These are phyloP conservation scores for Fusarium sp. DNA, from an alignment of 2,329 filamentous ascomycete genomes.

Conservation along the genomic window DNA sequence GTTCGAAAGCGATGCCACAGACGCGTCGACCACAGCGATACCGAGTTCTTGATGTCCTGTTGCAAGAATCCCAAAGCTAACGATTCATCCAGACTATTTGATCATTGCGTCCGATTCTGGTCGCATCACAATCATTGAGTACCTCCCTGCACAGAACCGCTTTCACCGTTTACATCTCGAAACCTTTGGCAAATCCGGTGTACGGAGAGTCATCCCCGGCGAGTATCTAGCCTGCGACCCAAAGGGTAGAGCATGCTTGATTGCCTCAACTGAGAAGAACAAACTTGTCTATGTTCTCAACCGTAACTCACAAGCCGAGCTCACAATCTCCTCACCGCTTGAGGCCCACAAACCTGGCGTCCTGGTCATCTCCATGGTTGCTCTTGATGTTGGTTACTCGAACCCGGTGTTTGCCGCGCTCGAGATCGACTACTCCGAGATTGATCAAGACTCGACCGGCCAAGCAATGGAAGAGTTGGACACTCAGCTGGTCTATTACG, in stretches of 20 bases:
- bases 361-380: slow-evolving; percentile 86
- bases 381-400: slow-evolving; percentile 94
- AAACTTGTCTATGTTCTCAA: slow-evolving; percentile 99
- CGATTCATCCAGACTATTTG: slow-evolving; percentile 78
- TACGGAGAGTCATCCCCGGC: slow-evolving; percentile 91
- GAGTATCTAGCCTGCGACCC: slow-evolving; percentile 97
- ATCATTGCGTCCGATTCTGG: slow-evolving; percentile 96
- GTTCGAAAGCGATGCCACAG: slow-evolving; percentile 44
- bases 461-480: slow-evolving; percentile 83
- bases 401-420: slow-evolving; percentile 96
- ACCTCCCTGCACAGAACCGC: slow-evolving; percentile 83
- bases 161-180: slow-evolving; percentile 93
- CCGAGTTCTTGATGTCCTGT: slow-evolving; percentile 41
- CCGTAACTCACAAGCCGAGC: slow-evolving; percentile 90
- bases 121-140: slow-evolving; percentile 93
- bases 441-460: slow-evolving; percentile 89
- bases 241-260: slow-evolving; percentile 92
- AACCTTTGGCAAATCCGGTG: slow-evolving; percentile 97
- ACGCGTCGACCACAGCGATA: slow-evolving; percentile 33
- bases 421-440: slow-evolving; percentile 91
- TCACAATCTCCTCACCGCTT: slow-evolving; percentile 95
- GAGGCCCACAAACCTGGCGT: slow-evolving; percentile 96
- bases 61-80: slow-evolving; percentile 41
- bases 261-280: slow-evolving; percentile 97
- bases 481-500: slow-evolving; percentile 95